These are phyloP conservation scores for Sporothrix pseudoabietina DNA, from an alignment of 2,329 filamentous ascomycete genomes.

Conservation along the genomic window DNA sequence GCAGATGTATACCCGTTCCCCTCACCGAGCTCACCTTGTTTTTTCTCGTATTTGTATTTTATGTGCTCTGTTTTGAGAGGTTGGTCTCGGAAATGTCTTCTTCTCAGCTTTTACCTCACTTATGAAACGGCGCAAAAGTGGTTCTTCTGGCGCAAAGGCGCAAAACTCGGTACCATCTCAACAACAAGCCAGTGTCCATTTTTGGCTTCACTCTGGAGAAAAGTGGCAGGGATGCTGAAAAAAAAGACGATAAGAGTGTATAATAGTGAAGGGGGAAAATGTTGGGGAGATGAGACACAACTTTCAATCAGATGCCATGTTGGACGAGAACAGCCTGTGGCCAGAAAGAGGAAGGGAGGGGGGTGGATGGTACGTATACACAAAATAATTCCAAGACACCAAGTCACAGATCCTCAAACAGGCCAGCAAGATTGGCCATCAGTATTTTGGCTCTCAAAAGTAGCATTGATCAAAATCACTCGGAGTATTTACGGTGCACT, in stretches of 20 bases:
- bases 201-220: background rate
- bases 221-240: background rate
- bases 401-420: background rate
- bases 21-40: constrained; percentile 6
- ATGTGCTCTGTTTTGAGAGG: background rate
- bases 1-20: background rate
- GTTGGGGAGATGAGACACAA: background rate
- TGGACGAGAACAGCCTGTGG: background rate
- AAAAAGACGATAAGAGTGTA: background rate
- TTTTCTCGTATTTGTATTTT: background rate
- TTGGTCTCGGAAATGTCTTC: background rate
- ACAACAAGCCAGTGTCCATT: background rate
- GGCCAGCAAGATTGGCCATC: background rate
- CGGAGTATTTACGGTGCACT: background rate
- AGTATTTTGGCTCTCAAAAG: background rate
- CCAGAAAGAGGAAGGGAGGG: background rate
- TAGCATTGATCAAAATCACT: background rate
- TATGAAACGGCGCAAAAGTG: background rate
- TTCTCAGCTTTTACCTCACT: background rate
- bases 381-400: background rate
- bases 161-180: background rate
- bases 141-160: background rate
- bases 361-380: background rate
- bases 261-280: too few relatives aligned
- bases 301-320: background rate